phyloP scores from a whole-genome alignment of 306 rosid genomes.

The Cucumis hystrix region DNA sequence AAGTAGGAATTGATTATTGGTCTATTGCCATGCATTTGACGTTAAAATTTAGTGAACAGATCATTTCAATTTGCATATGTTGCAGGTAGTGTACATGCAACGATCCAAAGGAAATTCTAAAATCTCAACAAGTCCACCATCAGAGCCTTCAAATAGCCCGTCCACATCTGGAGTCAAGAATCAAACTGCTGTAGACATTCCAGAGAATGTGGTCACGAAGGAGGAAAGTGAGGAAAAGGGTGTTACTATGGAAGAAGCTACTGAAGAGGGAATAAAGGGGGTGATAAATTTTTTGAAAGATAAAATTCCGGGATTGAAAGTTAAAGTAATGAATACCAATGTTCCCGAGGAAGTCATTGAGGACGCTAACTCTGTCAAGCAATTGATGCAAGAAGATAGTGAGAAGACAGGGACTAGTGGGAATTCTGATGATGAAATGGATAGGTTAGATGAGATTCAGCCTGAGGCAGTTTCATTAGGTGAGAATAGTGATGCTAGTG shows the following conservation, averaged over 20 bases:
- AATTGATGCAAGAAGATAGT: slow-evolving; percentile 57
- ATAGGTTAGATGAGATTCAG: slow-evolving; percentile 43
- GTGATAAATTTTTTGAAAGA: slow-evolving; percentile 85
- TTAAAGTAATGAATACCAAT: slow-evolving; percentile 66
- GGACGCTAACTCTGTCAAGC: slow-evolving; percentile 50
- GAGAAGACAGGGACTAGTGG: slow-evolving; percentile 37
- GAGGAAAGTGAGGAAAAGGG: slow-evolving; percentile 61
- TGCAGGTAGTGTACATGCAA: slow-evolving; percentile 79
- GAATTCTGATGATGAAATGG: slow-evolving; percentile 48
- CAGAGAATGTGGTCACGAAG: slow-evolving; percentile 41
- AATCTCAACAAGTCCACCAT: slow-evolving; percentile 14
- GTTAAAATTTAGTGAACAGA: not conserved
- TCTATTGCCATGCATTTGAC: not conserved
- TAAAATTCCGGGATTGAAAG: slow-evolving; percentile 88
- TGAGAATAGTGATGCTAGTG: slow-evolving; percentile 39
- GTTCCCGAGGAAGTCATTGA: slow-evolving; percentile 52
- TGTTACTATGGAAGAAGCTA: slow-evolving; percentile 47
- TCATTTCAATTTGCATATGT: slow-evolving; percentile 18
- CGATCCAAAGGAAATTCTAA: slow-evolving; percentile 54
- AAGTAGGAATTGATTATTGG: not conserved
- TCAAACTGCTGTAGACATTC: slow-evolving; percentile 38
- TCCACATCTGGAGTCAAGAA: slow-evolving; percentile 46
- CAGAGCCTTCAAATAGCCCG: slow-evolving; percentile 37
- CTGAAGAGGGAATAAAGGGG: slow-evolving; percentile 91
- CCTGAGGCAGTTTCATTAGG: slow-evolving; percentile 60